Evolutionary conservation across 192 early-diverging fungal species (phyloP).

Genomic region (Podila verticillata): DNA sequence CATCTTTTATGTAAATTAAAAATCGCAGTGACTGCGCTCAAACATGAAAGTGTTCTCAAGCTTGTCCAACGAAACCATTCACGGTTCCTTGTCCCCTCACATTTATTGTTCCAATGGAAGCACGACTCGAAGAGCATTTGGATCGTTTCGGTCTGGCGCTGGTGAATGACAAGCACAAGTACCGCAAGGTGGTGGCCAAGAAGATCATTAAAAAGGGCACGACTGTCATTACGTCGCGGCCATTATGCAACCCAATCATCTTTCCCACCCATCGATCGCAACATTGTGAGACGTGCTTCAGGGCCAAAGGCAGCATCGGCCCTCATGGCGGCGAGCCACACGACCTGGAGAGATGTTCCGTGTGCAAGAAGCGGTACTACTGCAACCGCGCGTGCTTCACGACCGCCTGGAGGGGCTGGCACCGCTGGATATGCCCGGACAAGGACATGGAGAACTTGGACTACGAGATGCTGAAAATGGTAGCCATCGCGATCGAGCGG

Average conservation of each 20-base stretch:
- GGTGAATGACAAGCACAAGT: slow-evolving; percentile 32
- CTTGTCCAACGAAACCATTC: no score
- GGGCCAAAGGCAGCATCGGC: neutral
- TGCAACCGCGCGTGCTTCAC: slow-evolving; percentile 40
- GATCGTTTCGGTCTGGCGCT: slow-evolving; percentile 31
- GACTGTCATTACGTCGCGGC: slow-evolving; percentile 52
- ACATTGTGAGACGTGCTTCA: slow-evolving; percentile 27
- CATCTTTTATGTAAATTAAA: no score
- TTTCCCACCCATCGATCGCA: slow-evolving; percentile 43
- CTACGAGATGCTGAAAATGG: slow-evolving; percentile 58
- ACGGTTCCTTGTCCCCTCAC: no score
- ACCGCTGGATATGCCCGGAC: slow-evolving; percentile 37
- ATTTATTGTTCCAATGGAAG: no score
- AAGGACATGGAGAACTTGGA: slow-evolving; percentile 49
- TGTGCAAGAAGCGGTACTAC: slow-evolving; percentile 47
- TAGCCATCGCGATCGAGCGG: slow-evolving; percentile 52
- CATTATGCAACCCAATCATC: slow-evolving; percentile 47
- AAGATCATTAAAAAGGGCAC: slow-evolving; percentile 37
- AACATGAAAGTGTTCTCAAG: no score
- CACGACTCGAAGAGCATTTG: slow-evolving; percentile 16
- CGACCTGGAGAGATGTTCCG: slow-evolving; percentile 39
- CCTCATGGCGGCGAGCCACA: no score
- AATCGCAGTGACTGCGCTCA: no score
- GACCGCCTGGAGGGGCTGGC: slow-evolving; percentile 45
- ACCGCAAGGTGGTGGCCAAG: slow-evolving; percentile 44